These are phyloP conservation scores for Pestalotiopsis sp. DNA, from an alignment of 2,329 filamentous ascomycete genomes.

Conservation along the genomic window DNA sequence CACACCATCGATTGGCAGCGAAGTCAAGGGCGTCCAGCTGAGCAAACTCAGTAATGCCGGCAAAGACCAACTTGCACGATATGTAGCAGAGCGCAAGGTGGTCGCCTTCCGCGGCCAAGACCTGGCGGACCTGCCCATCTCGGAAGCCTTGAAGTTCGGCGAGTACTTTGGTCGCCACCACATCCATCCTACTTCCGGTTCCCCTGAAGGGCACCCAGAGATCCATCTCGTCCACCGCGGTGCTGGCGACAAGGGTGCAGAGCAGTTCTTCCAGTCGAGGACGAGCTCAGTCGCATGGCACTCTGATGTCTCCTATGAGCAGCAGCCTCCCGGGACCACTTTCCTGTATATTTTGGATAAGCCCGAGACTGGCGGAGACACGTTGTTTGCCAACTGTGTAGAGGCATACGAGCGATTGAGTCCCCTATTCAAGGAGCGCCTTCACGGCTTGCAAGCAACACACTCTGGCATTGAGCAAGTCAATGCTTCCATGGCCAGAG, in stretches of 20 bases:
- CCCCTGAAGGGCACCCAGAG: slow-evolving; percentile 73
- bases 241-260: slow-evolving; percentile 62
- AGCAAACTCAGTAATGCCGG: slow-evolving; percentile 68
- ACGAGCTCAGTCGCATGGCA: slow-evolving; percentile 89
- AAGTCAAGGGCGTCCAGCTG: slow-evolving; percentile 72
- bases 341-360: slow-evolving; percentile 88
- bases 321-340: slow-evolving; percentile 86
- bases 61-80: slow-evolving; percentile 76
- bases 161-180: slow-evolving; percentile 81
- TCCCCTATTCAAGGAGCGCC: slow-evolving; percentile 75
- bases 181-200: slow-evolving; percentile 79
- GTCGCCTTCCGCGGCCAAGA: slow-evolving; percentile 79
- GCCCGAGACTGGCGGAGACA: slow-evolving; percentile 81
- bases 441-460: slow-evolving; percentile 79
- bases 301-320: slow-evolving; percentile 85
- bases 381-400: slow-evolving; percentile 77
- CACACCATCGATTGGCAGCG: slow-evolving; percentile 74
- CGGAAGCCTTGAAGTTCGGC: slow-evolving; percentile 69
- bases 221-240: slow-evolving; percentile 79
- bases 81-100: slow-evolving; percentile 77
- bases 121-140: slow-evolving; percentile 70
- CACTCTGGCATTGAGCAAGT: slow-evolving; percentile 86
- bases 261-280: slow-evolving; percentile 64
- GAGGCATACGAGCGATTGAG: slow-evolving; percentile 83
- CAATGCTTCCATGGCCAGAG: slow-evolving; percentile 65